Evolutionary conservation across 2,329 filamentous ascomycete genomes (phyloP).

Genomic region (Ceratocystis diversiconidia): DNA sequence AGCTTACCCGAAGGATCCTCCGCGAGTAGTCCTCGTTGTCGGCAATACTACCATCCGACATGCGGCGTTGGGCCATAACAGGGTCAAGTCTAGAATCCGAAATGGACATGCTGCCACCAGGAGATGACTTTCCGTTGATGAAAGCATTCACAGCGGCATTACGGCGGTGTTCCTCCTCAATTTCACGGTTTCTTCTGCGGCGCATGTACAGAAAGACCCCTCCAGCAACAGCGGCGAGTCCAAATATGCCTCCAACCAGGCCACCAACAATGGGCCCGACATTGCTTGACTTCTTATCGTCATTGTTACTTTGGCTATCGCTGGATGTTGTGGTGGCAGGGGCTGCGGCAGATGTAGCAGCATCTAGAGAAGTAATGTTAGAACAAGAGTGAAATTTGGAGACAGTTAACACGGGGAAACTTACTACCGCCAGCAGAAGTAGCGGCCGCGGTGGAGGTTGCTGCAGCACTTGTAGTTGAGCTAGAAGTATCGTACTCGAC

Average conservation of each 20-base stretch:
- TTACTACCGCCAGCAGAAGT: conserved; percentile 15
- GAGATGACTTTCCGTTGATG: conserved; percentile 49
- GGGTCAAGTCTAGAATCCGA: conserved; percentile 78
- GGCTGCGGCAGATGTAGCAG: conserved; percentile 21
- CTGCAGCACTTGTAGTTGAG: conserved; percentile 20
- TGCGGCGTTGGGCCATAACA: conserved; percentile 65
- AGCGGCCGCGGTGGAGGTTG: conserved; percentile 22
- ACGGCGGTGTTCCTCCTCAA: conserved; percentile 72
- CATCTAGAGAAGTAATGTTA: conserved; percentile 7
- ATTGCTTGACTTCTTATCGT: conserved; percentile 37
- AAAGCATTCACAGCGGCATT: conserved; percentile 69
- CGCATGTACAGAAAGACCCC: conserved; percentile 62
- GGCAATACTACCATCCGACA: conserved; percentile 91
- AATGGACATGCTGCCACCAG: conserved; percentile 53
- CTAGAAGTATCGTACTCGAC: conserved; percentile 24
- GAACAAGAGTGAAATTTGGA: not conserved
- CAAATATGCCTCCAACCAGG: conserved; percentile 71
- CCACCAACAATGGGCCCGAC: conserved; percentile 77
- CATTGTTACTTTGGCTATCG: not conserved
- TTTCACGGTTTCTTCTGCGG: conserved; percentile 57
- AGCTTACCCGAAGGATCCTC: conserved; percentile 77
- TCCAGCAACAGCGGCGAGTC: conserved; percentile 48
- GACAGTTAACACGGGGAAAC: not conserved
- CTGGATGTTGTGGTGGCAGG: conserved; percentile 22
- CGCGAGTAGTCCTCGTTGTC: conserved; percentile 96